Base-by-base conservation (phyloP, 305 asterid species). In the Solanum chacoense region DNA sequence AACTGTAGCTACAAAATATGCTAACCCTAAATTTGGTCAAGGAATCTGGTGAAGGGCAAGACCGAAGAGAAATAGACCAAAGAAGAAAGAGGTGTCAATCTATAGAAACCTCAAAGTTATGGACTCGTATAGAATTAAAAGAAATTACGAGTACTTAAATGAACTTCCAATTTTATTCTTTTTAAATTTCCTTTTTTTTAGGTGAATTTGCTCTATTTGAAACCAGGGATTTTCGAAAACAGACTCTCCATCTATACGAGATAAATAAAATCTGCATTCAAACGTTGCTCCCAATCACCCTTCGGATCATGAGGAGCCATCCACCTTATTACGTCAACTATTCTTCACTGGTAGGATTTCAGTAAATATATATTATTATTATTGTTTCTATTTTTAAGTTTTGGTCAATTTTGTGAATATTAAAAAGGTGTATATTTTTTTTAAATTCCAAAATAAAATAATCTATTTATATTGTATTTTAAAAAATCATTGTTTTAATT, bases 21-120 rank as follows among this genome's bases (percentile, higher is more conserved):
- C 89, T 76, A 92, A 90, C 94, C 95, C 92, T 91, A 92, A 87
- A 88, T 86, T 73, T 37, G 72, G 72, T 50, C 37, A 50, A 42
- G 86, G 37, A 0, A 20, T 24, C n/a, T 2, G 34, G 8, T 11
- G 7, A 55, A 6, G 31, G 28, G 32, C 1, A 1, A 83, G 29
- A 38, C 42, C 42, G 22, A 83, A 83, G 32, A 84, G 87, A 45
- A 45, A 50, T 31, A 50, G 20, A 45, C 65, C 65, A 50, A 50
- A 50, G 2, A 34, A 31, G 1, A 6, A 31, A 22, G 42, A 55
- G 74, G 74, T 20, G 74, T 26, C 40, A 31, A 84, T 84, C 22
- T 84, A 31, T 84, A 31, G 6, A 84, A 6, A 31, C 42, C 45
- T 55, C 31, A 32, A 55, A 11, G 8, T 31, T 55, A 11, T 55